Evolutionary conservation across 1,284 basidiomycete genomes (phyloP).

Genomic region (Cryptococcus neoformans): DNA sequence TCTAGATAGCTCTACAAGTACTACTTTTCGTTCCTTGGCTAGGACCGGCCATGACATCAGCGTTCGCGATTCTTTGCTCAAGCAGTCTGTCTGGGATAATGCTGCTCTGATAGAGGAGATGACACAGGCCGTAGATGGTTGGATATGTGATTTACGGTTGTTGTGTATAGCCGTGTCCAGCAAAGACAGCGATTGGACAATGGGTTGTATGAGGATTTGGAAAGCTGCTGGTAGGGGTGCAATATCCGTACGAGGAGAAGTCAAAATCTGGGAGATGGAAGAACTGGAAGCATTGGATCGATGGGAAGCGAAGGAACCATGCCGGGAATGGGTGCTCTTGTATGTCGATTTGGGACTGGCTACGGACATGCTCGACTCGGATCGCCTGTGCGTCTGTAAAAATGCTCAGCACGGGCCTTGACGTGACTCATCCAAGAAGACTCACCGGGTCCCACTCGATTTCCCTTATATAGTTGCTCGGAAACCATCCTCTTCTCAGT

Average conservation of each 20-base stretch:
- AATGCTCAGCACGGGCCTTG: background rate
- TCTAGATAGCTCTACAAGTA: constrained; percentile 75
- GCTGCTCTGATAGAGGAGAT: constrained; percentile 93
- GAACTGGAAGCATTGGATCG: constrained; percentile 15
- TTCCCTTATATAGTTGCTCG: constrained; percentile 60
- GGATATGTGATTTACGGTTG: constrained; percentile 56
- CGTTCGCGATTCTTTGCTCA: constrained; percentile 74
- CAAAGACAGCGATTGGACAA: constrained; percentile 78
- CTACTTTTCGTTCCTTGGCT: constrained; percentile 72
- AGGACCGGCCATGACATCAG: constrained; percentile 66
- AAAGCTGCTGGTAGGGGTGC: constrained; percentile 16
- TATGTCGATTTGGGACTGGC: background rate
- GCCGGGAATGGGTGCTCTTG: background rate
- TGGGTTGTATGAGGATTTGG: constrained; percentile 50
- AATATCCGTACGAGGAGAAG: constrained; percentile 6
- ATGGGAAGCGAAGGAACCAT: constrained; percentile 14
- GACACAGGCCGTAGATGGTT: constrained; percentile 64
- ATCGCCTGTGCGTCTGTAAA: background rate
- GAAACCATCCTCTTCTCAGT: constrained; percentile 87
- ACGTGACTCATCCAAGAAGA: background rate
- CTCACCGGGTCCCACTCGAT: background rate
- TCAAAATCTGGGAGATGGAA: constrained; percentile 10
- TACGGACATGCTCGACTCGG: background rate
- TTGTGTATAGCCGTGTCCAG: constrained; percentile 78
- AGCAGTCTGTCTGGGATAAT: constrained; percentile 77